Base-by-base conservation (phyloP, 2,329 filamentous ascomycete genomes). In the Paracoccidioides brasiliensis region DNA sequence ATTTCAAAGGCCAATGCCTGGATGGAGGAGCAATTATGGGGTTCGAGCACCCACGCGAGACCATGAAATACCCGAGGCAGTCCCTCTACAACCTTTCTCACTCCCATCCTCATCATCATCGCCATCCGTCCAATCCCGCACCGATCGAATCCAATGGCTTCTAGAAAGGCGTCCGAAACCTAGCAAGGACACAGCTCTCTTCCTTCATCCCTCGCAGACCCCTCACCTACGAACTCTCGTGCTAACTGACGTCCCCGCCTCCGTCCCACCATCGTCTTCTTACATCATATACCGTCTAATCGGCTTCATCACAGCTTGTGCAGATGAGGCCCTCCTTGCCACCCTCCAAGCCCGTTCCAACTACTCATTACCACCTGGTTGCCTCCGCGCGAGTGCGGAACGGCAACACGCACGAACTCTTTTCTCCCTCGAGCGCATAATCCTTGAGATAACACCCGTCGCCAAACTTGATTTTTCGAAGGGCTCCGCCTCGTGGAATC, bases 321-420 rank as follows among this genome's bases (percentile, higher is more conserved):
- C 79, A 12, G 74, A 78, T 54, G 80, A 83, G 67, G 66, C 74
- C 0, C 64, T 73, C 9, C 72, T 81, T 8, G 79, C 80, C 22
- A 72, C 67, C 4, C 70, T 78, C 10, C 74, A 78, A 61, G 79
- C 80, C 2, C 69, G 68, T 40, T 74, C 76, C n/a, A 78, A 80
- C 53, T 83, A 82, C 61, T 74, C 76, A 0, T 69, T 82, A 2
- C 79, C 80, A n/a, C 80, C 80, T 2, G 80, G 80, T 1, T 72
- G 75, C 48, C 73, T 72, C 58, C 74, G 78, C 6, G 69, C 71
- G 6, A 67, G 70, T 42, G 75, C 78, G 8, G 75, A 78, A 60
- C 68, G 70, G 45, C 72, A 78, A 57, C 72, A 75, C 28, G 74
- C 77, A 2, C 69, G 75, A 33, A 74, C 73, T 35, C 69, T 80